phyloP scores from a whole-genome alignment of 1,284 basidiomycete species.

The Tremellales sp. region DNA sequence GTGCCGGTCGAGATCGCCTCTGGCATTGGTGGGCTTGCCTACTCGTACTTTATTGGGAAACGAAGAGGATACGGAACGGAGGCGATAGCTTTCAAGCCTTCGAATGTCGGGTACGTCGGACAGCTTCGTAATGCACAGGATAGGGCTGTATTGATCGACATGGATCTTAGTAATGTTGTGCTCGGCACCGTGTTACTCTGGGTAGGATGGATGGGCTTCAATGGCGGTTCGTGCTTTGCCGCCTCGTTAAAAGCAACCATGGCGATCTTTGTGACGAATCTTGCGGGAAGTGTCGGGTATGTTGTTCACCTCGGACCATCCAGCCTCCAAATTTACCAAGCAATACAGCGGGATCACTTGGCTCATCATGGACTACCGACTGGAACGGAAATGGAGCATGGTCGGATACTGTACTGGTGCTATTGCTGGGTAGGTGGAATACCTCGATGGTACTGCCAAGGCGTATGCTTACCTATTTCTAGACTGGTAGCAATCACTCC shows the following conservation, averaged over 20 bases:
- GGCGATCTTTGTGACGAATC: conserved; percentile 83
- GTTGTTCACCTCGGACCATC: background rate
- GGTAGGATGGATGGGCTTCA: conserved; percentile 70
- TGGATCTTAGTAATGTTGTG: conserved; percentile 58
- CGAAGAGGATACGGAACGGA: conserved; percentile 67
- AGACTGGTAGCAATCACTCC: conserved; percentile 85
- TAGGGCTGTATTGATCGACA: background rate
- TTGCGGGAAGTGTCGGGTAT: conserved; percentile 46
- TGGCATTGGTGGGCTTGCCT: conserved; percentile 79
- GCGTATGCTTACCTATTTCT: conserved; percentile 29
- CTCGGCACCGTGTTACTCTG: conserved; percentile 85
- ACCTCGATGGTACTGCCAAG: conserved; percentile 14
- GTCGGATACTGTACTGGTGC: conserved; percentile 81
- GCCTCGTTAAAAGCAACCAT: conserved; percentile 84
- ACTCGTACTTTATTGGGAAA: conserved; percentile 62
- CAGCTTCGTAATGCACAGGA: background rate
- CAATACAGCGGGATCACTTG: conserved; percentile 78
- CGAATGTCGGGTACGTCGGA: conserved; percentile 66
- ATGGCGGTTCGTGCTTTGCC: conserved; percentile 72
- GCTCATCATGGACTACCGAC: conserved; percentile 80
- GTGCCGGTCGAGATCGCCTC: conserved; percentile 91
- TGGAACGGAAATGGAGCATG: conserved; percentile 71
- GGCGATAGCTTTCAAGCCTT: conserved; percentile 82
- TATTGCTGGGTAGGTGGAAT: conserved; percentile 50
- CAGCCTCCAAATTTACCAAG: conserved; percentile 54